These are phyloP conservation scores for Spongospora subterranea DNA, from an alignment of 208 protist genomes.

Conservation along the genomic window DNA sequence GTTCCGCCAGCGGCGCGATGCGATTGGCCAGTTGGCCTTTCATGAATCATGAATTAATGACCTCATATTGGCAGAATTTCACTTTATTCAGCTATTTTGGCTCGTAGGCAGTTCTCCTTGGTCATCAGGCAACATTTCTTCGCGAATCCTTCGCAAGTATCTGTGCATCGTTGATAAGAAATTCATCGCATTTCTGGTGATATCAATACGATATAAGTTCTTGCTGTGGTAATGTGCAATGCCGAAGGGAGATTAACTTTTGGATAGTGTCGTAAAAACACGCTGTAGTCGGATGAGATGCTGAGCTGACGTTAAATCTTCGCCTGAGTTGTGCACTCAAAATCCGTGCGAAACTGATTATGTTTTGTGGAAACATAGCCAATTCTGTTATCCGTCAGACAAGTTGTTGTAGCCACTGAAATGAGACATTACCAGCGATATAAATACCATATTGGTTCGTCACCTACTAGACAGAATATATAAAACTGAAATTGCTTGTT, in stretches of 20 bases:
- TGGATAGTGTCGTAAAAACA: conserved; percentile 52
- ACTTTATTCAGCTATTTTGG: too few relatives aligned
- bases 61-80: too few relatives aligned
- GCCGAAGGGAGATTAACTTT: conserved; percentile 45
- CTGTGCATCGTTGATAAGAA: not conserved
- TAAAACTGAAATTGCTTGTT: not conserved
- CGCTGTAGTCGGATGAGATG: not conserved
- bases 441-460: conserved; percentile 36
- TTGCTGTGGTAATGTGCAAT: not conserved
- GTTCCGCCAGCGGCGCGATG: too few relatives aligned
- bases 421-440: not conserved
- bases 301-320: not conserved
- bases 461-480: not conserved
- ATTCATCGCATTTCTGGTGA: not conserved
- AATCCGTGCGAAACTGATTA: not conserved
- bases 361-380: not conserved
- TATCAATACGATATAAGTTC: not conserved
- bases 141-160: conserved; percentile 26
- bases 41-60: too few relatives aligned
- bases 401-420: not conserved
- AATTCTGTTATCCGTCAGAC: not conserved
- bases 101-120: too few relatives aligned
- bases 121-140: not conserved
- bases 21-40: too few relatives aligned
- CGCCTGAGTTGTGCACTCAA: conserved; percentile 21